A percentile compares a stretch with the other conserved stretches of the same genome.
Evolutionary conservation across 2,329 filamentous ascomycete genomes (phyloP).

Genomic region (Cadophora malorum): DNA sequence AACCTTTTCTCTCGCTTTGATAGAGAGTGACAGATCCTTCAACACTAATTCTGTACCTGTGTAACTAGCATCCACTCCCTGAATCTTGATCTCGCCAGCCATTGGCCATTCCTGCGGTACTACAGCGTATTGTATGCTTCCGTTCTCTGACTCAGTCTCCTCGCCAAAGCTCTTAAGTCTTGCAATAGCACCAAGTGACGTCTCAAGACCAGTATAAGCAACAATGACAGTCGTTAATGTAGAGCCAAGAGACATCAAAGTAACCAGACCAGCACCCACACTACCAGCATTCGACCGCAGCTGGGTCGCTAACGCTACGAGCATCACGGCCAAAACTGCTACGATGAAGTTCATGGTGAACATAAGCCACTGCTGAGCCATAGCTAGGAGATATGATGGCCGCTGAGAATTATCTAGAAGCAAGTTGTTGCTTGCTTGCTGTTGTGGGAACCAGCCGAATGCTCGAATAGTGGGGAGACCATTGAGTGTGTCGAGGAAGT

Average conservation of each 20-base stretch:
- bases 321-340: constrained; percentile 39
- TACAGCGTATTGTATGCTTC: constrained; percentile 9
- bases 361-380: constrained; percentile 62
- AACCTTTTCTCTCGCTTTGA: neutral
- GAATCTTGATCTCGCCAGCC: neutral
- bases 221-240: constrained; percentile 31
- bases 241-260: constrained; percentile 36
- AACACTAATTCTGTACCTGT: neutral
- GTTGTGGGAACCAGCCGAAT: constrained; percentile 50
- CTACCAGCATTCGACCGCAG: constrained; percentile 37
- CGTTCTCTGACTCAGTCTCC: constrained; percentile 1
- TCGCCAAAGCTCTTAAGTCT: constrained; percentile 30
- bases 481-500: constrained; percentile 53
- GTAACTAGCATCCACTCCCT: neutral
- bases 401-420: constrained; percentile 60
- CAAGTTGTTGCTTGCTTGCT: constrained; percentile 46
- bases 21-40: neutral
- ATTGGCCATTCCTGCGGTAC: constrained; percentile 19
- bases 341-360: constrained; percentile 47
- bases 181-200: constrained; percentile 34
- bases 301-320: constrained; percentile 44
- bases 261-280: constrained; percentile 40
- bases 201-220: constrained; percentile 34
- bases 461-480: constrained; percentile 54
- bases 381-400: constrained; percentile 62